These are phyloP conservation scores for Onygena corvina DNA, from an alignment of 2,329 filamentous ascomycete species.

Conservation along the genomic window DNA sequence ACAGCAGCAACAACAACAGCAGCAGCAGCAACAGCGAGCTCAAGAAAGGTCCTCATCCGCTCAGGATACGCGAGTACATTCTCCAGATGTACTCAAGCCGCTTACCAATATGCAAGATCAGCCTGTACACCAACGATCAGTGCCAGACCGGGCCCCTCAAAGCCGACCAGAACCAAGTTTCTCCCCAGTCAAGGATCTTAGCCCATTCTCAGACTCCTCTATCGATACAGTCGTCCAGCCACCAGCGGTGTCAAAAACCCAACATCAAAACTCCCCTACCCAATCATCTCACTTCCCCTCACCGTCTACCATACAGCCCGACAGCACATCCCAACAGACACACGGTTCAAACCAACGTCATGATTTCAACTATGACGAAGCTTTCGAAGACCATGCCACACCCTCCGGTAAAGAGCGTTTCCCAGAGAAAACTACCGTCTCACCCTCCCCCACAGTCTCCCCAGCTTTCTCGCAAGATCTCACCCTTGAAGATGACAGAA, in stretches of 20 bases:
- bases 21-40: background rate
- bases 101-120: background rate
- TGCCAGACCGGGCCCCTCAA: background rate
- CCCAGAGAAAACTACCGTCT: background rate
- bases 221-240: background rate
- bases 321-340: background rate
- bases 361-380: background rate
- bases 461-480: conserved; percentile 1
- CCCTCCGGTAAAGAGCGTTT: background rate
- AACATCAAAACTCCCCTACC: background rate
- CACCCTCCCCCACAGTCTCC: conserved; percentile 1
- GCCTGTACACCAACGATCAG: no score
- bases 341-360: background rate
- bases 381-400: background rate
- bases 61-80: background rate
- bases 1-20: background rate
- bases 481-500: conserved; percentile 3
- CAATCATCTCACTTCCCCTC: background rate
- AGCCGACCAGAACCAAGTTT: background rate
- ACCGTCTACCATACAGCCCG: background rate
- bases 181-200: background rate
- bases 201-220: background rate
- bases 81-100: conserved; percentile 3
- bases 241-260: background rate
- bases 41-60: background rate